Evolutionary conservation across 2,329 filamentous ascomycete genomes (phyloP).

Genomic region (Alternaria novae-zelandiae): DNA sequence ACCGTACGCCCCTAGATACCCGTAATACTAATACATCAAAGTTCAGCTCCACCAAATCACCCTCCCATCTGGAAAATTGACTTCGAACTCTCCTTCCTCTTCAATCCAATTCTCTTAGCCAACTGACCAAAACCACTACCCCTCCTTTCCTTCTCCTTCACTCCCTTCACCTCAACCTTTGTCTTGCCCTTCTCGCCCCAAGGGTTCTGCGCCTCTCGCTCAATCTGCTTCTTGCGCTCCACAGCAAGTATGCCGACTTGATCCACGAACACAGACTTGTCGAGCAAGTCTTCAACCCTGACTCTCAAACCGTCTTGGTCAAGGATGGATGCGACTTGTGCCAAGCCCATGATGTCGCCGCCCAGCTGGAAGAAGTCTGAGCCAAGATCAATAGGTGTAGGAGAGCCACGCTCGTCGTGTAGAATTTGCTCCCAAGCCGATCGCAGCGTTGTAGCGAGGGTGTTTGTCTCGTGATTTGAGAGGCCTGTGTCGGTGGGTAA

Average conservation of each 20-base stretch:
- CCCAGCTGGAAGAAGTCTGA: slow-evolving; percentile 45
- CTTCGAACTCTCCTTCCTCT: slow-evolving; percentile 22
- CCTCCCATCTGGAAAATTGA: not conserved
- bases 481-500: slow-evolving; percentile 38
- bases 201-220: slow-evolving; percentile 32
- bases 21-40: not conserved
- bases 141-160: slow-evolving; percentile 18
- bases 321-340: slow-evolving; percentile 39
- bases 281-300: slow-evolving; percentile 41
- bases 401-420: slow-evolving; percentile 30
- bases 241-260: slow-evolving; percentile 35
- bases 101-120: slow-evolving; percentile 30
- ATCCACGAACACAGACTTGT: slow-evolving; percentile 38
- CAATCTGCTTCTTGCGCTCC: slow-evolving; percentile 35
- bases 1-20: not conserved
- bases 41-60: not conserved
- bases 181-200: slow-evolving; percentile 40
- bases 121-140: slow-evolving; percentile 10
- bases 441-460: slow-evolving; percentile 32
- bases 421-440: slow-evolving; percentile 41
- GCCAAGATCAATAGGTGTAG: slow-evolving; percentile 25
- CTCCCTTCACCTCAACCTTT: slow-evolving; percentile 14
- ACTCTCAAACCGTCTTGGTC: slow-evolving; percentile 34
- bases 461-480: slow-evolving; percentile 29
- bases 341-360: slow-evolving; percentile 44